phyloP scores from a whole-genome alignment of 225 moss, liverwort and hornwort genomes.

The Straminergon stramineum region DNA sequence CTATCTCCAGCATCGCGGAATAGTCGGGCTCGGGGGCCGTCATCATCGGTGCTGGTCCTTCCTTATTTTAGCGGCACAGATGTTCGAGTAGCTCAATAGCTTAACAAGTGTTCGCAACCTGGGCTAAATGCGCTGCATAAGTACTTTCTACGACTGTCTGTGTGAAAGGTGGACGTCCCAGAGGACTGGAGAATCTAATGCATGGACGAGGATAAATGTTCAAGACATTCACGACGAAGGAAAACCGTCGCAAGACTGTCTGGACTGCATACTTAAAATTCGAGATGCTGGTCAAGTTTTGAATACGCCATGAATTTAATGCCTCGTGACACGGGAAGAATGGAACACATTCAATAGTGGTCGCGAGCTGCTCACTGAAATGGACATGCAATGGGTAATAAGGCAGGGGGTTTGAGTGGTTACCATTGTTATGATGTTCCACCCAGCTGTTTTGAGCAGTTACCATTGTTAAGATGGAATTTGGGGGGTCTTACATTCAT shows the following conservation, averaged over 20 bases:
- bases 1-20: conserved; percentile 20
- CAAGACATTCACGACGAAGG: no score
- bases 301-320: neutral
- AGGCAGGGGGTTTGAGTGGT: neutral
- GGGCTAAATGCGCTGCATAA: neutral
- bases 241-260: neutral
- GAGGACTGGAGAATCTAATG: neutral
- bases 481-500: no score
- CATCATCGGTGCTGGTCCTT: neutral
- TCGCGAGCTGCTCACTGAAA: neutral
- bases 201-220: neutral
- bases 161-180: neutral
- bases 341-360: neutral
- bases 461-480: neutral
- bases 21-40: neutral
- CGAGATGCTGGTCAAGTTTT: neutral
- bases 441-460: neutral
- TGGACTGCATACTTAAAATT: neutral
- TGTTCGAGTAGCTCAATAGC: neutral
- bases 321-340: neutral
- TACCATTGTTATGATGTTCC: no score
- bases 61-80: neutral
- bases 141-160: neutral
- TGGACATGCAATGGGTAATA: no score
- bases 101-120: no score